Evolutionary conservation across 208 protist species (phyloP).

Genomic region (Trypanosomatidae sp.): DNA sequence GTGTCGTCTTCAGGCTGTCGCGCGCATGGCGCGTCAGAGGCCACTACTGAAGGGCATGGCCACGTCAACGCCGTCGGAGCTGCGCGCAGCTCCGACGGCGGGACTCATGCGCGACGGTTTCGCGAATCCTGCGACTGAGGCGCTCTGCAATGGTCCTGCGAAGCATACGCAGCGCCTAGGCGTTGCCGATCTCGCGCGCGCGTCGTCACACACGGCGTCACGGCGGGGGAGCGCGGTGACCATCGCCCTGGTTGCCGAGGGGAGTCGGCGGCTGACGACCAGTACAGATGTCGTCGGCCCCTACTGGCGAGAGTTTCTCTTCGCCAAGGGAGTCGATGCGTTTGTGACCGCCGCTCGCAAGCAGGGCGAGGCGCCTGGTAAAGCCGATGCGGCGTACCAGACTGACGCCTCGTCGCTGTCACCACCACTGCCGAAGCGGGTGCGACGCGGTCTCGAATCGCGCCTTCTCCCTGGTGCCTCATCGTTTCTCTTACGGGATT

Average conservation of each 20-base stretch:
- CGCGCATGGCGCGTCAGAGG: not conserved
- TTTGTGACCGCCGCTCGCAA: not conserved
- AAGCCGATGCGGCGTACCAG: not conserved
- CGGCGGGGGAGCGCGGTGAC: not conserved
- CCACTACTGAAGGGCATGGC: not conserved
- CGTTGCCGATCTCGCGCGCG: not conserved
- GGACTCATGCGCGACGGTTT: conserved; percentile 24
- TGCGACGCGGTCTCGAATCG: conserved; percentile 1
- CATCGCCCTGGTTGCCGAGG: not conserved
- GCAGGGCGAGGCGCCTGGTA: not conserved
- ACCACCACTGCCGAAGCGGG: not conserved
- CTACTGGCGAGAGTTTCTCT: conserved; percentile 21
- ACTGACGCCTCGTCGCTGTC: not conserved
- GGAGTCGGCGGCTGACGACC: conserved; percentile 15
- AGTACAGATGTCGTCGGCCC: conserved; percentile 9
- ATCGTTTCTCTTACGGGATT: conserved; percentile 5
- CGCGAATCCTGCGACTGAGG: conserved; percentile 17
- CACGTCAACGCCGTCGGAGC: not conserved
- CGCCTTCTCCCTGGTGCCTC: not conserved
- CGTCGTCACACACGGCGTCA: not conserved
- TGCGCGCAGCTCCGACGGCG: conserved; percentile 2
- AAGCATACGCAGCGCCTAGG: not conserved
- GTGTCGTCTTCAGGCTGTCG: not conserved
- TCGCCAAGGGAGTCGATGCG: not conserved
- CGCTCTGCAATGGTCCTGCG: not conserved